Evolutionary conservation across 2,329 filamentous ascomycete genomes (phyloP).

Genomic region (Sclerotinia sclerotiorum): DNA sequence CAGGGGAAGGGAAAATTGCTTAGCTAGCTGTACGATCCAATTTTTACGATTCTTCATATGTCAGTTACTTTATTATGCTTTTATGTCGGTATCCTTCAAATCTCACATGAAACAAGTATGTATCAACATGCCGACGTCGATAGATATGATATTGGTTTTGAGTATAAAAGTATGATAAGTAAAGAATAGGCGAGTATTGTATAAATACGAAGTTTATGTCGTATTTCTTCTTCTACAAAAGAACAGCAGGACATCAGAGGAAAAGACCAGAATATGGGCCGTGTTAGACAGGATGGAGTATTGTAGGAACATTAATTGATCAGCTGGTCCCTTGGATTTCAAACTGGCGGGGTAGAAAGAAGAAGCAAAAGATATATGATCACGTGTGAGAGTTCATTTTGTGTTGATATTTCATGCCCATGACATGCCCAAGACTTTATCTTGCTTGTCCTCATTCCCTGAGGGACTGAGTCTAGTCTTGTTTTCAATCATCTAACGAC

Average conservation of each 20-base stretch:
- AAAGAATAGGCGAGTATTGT: background rate
- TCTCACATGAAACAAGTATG: background rate
- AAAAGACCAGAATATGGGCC: slow-evolving; percentile 3
- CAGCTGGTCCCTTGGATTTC: background rate
- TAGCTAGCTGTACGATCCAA: background rate
- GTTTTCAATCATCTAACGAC: background rate
- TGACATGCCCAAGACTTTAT: background rate
- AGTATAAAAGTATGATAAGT: background rate
- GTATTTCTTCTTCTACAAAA: background rate
- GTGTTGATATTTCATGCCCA: background rate
- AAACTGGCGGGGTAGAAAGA: background rate
- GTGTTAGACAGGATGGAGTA: background rate
- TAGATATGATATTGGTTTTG: background rate
- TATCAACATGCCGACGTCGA: background rate
- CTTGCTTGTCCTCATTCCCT: background rate
- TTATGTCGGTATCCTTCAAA: background rate
- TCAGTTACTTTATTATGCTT: background rate
- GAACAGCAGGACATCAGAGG: background rate
- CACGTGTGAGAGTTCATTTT: background rate
- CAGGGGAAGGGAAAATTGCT: background rate
- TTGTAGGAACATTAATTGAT: background rate
- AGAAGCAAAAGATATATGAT: background rate
- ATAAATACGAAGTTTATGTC: background rate
- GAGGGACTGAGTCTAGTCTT: too few species aligned
- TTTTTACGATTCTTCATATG: background rate